Base-by-base conservation (phyloP, 2,329 filamentous ascomycete genomes). In the Alternaria longipes region DNA sequence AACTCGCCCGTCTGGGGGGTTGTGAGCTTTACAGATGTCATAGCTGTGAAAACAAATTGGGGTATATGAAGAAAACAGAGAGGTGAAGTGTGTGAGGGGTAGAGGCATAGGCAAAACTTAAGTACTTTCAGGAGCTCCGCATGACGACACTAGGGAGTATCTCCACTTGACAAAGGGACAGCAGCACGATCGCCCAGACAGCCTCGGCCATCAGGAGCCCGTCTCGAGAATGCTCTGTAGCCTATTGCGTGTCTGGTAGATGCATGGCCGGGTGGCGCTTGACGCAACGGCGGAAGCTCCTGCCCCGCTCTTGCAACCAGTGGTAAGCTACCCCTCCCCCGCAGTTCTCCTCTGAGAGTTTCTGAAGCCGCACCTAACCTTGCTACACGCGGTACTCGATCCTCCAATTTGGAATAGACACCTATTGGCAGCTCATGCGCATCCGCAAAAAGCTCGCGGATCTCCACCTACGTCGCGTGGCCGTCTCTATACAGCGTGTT, bases 1-100 rank as follows among this genome's bases (percentile, higher is more conserved):
- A 84, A 84, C 75, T 85, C 83, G 78, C 83, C 90, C 70, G 87
- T 87, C 69, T 86, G 65, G 60, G 91, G 90, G 71, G 90, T 92
- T 82, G 89, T 87, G 73, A 93, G 85, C 78, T 89, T 84, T 66
- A 85, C 81, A 57, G 84, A 84, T 32, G 74, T 60, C 76, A 81
- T 82, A 72, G 69, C 81, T 65, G 46, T 45, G 55, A 36, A 61
- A 65, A 62, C 51, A 41, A 69, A 68, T 56, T 62, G 58, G 73
- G 72, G 72, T 74, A 76, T 76, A 68, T 66, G 64, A 47, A 62
- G 55, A 60, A 67, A 65, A 52, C 56, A 67, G 69, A 56, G 62
- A 61, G 61, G 56, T 49, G 42, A 60, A 56, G n/a, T 41, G 58
- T 53, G 55, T 30, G 70, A 71, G 73, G 68, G 67, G 69, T 62